Evolutionary conservation across 768 basidiomycete genomes (phyloP).

Genomic region (Rhodotorula diobovata): DNA sequence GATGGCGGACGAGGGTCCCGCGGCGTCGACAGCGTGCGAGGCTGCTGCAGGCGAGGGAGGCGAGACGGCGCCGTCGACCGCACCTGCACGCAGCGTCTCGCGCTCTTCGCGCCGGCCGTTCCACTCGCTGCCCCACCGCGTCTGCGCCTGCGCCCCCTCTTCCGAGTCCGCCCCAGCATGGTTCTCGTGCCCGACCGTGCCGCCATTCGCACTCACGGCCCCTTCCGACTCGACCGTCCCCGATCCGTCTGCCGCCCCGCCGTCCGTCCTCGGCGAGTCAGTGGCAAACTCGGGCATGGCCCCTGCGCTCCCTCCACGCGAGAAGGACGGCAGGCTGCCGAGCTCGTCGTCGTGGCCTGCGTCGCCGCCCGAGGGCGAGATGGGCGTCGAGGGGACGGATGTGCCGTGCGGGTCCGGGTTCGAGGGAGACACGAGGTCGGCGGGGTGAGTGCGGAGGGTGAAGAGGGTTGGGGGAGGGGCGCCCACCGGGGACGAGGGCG

Average conservation of each 20-base stretch:
- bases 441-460: conserved; percentile 25
- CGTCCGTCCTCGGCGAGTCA: not conserved
- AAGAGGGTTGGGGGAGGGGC: too few relatives aligned
- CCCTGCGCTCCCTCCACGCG: not conserved
- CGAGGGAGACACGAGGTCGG: conserved; percentile 23
- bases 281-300: not conserved
- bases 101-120: not conserved
- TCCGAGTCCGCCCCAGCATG: not conserved
- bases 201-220: not conserved
- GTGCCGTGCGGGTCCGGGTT: conserved; percentile 19
- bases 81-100: not conserved
- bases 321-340: not conserved
- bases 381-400: conserved; percentile 13
- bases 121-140: not conserved
- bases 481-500: not conserved
- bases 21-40: not conserved
- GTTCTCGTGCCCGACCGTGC: not conserved
- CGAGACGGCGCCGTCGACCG: conserved; percentile 3
- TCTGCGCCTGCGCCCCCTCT: not conserved
- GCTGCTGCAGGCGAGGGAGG: not conserved
- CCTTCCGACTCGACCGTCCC: not conserved
- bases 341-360: conserved; percentile 9
- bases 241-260: not conserved
- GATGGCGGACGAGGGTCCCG: not conserved
- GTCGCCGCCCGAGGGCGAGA: conserved; percentile 12